Conservation (phyloP, 371 early-diverging fungal species). For the Mortierella sp. region DNA sequence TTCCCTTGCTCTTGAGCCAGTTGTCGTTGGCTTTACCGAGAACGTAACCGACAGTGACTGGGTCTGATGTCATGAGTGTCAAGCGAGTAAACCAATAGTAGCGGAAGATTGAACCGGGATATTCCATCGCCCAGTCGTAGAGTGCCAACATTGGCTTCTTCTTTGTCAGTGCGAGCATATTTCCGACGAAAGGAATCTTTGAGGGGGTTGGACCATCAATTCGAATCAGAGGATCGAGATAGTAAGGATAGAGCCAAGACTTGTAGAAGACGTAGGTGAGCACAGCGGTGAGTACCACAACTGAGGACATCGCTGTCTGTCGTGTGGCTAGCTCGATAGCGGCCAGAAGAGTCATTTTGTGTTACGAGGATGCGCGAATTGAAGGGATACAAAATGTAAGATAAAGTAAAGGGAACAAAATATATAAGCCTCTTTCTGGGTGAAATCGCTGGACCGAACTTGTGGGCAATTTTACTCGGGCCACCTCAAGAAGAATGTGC, state of each 20-base stretch:
- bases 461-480: too few relatives aligned
- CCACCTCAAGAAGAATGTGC: too few relatives aligned
- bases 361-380: neutral
- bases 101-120: constrained; percentile 47
- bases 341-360: constrained; percentile 24
- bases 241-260: constrained; percentile 41
- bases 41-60: constrained; percentile 50
- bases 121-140: constrained; percentile 55
- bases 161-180: constrained; percentile 40
- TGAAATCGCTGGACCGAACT: too few relatives aligned
- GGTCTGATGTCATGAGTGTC: constrained; percentile 52
- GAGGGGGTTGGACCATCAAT: constrained; percentile 40
- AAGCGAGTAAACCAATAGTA: constrained; percentile 54
- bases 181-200: constrained; percentile 42
- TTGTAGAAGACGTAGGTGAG: constrained; percentile 40
- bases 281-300: constrained; percentile 22
- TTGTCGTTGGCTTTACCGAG: constrained; percentile 52
- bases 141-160: constrained; percentile 51
- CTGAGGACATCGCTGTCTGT: constrained; percentile 28
- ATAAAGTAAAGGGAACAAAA: too few relatives aligned
- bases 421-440: too few relatives aligned
- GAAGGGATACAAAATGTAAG: neutral
- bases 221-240: constrained; percentile 40
- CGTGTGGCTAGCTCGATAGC: constrained; percentile 24
- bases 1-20: constrained; percentile 54